Base-by-base conservation (phyloP, 2,329 filamentous ascomycete species). In the Colletotrichum sp. region DNA sequence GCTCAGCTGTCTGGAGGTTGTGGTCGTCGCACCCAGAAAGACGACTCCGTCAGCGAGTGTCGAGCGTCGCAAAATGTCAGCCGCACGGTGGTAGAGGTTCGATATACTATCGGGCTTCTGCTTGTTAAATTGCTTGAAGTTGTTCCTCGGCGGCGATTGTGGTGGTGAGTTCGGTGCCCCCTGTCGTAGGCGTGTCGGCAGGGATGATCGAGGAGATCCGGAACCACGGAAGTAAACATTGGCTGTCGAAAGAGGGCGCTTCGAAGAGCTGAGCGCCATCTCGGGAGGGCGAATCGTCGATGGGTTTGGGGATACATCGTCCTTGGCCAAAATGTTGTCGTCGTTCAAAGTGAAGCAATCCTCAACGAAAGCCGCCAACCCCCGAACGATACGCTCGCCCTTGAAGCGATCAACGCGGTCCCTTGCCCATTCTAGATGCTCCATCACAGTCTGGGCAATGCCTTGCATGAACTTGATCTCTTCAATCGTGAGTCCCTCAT, bases 391-490 rank as follows among this genome's bases (percentile, higher is more conserved):
- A 79, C 86, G 88, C 77, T 87, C 90, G 55, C 86, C 89, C 78
- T 86, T 88, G 79, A 85, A 88, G 78, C 88, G 89, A 78, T 88
- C 90, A 71, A 86, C 89, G 69, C 84, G 88, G 76, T 85, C 87
- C 77, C 88, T 86, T 60, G 85, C 90, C 85, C 86, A 89, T 82
- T 92, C 91, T 10, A 94, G 81, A 73, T 93, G 92, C 48, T 92
- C 88, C 84, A 92, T 91, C 6, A 92, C 86, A 6, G 91, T 89
- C 22, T 84, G 84, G 1, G 89, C 85, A 82, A 93, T 86, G 55
- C 91, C 91, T 59, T 89, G 86, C 81, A 94, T 84, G 65, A 91
- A 92, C 26, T 87, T 84, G 3, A 89, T 77, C 66, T 92, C 88
- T 10, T 85, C 85, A 0, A 84, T 79, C 13, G 83, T 84, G 22